These are phyloP conservation scores for Blastomyces gilchristii DNA, from an alignment of 2,329 filamentous ascomycete genomes.

Conservation along the genomic window DNA sequence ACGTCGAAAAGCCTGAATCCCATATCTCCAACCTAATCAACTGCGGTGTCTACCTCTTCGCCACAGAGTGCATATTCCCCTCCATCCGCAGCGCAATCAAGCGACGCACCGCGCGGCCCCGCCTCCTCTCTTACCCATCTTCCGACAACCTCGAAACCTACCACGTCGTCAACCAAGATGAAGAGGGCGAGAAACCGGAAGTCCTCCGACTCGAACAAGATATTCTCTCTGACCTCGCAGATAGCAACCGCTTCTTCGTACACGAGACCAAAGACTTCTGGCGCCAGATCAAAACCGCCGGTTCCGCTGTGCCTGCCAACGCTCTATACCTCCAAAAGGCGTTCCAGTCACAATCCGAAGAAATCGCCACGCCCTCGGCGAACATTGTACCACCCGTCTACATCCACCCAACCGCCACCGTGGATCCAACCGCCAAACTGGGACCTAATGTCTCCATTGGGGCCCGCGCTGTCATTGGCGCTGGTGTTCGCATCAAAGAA, in stretches of 20 bases:
- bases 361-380: constrained; percentile 71
- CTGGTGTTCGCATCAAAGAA: constrained; percentile 88
- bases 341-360: constrained; percentile 67
- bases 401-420: constrained; percentile 82
- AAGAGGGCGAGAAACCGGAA: constrained; percentile 66
- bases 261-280: constrained; percentile 99
- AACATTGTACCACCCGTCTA: constrained; percentile 88
- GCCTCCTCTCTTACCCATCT: constrained; percentile 87
- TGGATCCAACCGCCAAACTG: constrained; percentile 91
- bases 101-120: constrained; percentile 81
- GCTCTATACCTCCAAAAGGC: constrained; percentile 94
- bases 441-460: constrained; percentile 95
- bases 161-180: constrained; percentile 56
- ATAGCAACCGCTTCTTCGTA: constrained; percentile 96
- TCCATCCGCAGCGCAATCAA: constrained; percentile 92
- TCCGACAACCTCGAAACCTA: constrained; percentile 79
- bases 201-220: constrained; percentile 95
- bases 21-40: constrained; percentile 98
- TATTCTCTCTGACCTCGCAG: constrained; percentile 86
- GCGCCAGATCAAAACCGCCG: constrained; percentile 99
- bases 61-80: constrained; percentile 91
- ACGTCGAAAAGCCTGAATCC: constrained; percentile 97
- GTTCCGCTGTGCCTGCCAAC: constrained; percentile 91
- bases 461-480: constrained; percentile 71
- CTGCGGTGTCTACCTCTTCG: constrained; percentile 96